A percentile compares a stretch with the other conserved stretches of the same genome.
Evolutionary conservation across 768 basidiomycete species (phyloP).

Genomic region (Tulasnella sp.): DNA sequence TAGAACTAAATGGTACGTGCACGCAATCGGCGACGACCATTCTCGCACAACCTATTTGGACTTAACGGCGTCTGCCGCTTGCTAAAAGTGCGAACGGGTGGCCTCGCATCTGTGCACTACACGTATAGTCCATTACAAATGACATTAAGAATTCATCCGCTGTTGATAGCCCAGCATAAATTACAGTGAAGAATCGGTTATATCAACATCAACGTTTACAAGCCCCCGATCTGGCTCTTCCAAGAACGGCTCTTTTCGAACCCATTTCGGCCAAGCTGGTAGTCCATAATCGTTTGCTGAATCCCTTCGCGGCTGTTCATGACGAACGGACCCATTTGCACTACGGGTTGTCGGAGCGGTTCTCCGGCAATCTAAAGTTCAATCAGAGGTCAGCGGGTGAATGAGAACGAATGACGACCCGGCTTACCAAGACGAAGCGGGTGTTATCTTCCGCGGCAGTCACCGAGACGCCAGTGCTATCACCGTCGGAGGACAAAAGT

Average conservation of each 20-base stretch:
- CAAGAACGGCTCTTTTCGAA: slow-evolving; percentile 88
- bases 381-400: background rate
- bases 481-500: slow-evolving; percentile 50
- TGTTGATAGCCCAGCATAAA: background rate
- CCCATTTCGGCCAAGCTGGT: slow-evolving; percentile 45
- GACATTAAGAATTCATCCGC: too few species aligned
- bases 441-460: slow-evolving; percentile 49
- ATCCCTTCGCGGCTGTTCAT: slow-evolving; percentile 76
- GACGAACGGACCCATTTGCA: slow-evolving; percentile 77
- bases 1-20: too few species aligned
- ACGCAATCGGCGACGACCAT: too few species aligned
- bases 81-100: too few species aligned
- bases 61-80: too few species aligned
- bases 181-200: background rate
- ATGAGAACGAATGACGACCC: background rate
- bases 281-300: slow-evolving; percentile 63
- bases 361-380: slow-evolving; percentile 60
- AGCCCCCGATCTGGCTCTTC: slow-evolving; percentile 64
- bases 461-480: slow-evolving; percentile 59
- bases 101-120: too few species aligned
- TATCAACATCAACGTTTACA: too few species aligned
- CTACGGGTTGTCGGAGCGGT: slow-evolving; percentile 78
- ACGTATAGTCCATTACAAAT: too few species aligned
- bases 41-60: too few species aligned
- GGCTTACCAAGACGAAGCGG: slow-evolving; percentile 58